Percentiles rank a stretch among this genome's conserved stretches.
These are phyloP conservation scores for Cryomyces minteri DNA, from an alignment of 495 filamentous ascomycete species.

Conservation along the genomic window DNA sequence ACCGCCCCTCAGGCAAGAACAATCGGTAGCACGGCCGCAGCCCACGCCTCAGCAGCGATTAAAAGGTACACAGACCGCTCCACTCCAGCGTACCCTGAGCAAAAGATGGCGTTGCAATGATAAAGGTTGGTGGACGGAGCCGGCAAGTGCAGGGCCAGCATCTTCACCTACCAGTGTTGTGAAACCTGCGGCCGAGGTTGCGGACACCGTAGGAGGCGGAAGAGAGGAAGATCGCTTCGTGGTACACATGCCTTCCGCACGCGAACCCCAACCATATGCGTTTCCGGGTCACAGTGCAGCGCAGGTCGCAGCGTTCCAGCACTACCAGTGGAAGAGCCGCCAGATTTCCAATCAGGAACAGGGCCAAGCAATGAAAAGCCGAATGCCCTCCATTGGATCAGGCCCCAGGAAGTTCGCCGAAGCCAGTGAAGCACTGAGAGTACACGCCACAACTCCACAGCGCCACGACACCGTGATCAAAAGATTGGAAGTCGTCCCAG, in stretches of 20 bases:
- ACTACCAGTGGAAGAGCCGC: constrained; percentile 1
- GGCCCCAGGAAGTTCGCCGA: too few relatives aligned
- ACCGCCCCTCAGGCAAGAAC: background rate
- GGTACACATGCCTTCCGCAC: constrained; percentile 8
- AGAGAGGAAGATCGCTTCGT: constrained; percentile 4
- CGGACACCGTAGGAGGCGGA: too few relatives aligned
- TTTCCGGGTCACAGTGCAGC: constrained; percentile 4
- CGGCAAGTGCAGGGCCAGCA: too few relatives aligned
- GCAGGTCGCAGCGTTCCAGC: constrained; percentile 6
- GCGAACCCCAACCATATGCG: constrained; percentile 9
- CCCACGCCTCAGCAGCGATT: background rate
- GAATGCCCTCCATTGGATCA: too few relatives aligned
- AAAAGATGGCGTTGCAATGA: background rate
- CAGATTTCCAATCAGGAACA: too few relatives aligned
- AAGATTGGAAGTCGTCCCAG: background rate
- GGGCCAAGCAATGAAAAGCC: too few relatives aligned
- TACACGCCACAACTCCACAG: too few relatives aligned
- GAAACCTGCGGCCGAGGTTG: background rate
- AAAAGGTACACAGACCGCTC: background rate
- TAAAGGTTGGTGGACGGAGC: background rate
- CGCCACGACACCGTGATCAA: background rate
- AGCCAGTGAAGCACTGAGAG: too few relatives aligned
- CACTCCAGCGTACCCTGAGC: background rate
- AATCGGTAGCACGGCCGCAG: too few relatives aligned
- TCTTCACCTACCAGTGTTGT: background rate